phyloP scores from a whole-genome alignment of 345 rosid genomes.

The Psidium guajava region DNA sequence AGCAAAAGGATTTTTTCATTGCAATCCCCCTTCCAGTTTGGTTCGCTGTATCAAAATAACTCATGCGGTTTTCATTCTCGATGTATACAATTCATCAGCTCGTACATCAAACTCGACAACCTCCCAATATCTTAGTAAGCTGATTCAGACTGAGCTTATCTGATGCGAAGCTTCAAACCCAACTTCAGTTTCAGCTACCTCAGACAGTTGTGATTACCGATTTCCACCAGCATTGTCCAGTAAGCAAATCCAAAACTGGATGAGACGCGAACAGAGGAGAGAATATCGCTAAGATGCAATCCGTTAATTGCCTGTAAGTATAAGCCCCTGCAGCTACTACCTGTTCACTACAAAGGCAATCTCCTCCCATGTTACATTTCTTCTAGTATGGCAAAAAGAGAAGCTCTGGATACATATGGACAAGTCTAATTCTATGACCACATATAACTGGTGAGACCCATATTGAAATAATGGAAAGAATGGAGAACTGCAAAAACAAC shows the following conservation, averaged over 20 bases:
- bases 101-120: neutral
- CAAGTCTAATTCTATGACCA: neutral
- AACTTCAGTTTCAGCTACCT: neutral
- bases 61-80: neutral
- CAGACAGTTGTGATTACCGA: neutral
- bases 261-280: neutral
- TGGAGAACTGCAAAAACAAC: neutral
- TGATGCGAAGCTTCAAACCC: neutral
- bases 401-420: neutral
- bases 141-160: neutral
- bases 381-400: neutral
- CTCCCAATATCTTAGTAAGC: neutral
- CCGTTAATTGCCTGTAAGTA: neutral
- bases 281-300: neutral
- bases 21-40: neutral
- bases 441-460: neutral
- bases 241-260: neutral
- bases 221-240: neutral
- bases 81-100: neutral
- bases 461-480: conserved; percentile 1
- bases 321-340: neutral
- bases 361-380: neutral
- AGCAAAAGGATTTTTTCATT: neutral
- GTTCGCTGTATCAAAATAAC: neutral
- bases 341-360: neutral